Base-by-base conservation (phyloP, 1,139 yeast genomes). In the Sporopachydermia cereana region DNA sequence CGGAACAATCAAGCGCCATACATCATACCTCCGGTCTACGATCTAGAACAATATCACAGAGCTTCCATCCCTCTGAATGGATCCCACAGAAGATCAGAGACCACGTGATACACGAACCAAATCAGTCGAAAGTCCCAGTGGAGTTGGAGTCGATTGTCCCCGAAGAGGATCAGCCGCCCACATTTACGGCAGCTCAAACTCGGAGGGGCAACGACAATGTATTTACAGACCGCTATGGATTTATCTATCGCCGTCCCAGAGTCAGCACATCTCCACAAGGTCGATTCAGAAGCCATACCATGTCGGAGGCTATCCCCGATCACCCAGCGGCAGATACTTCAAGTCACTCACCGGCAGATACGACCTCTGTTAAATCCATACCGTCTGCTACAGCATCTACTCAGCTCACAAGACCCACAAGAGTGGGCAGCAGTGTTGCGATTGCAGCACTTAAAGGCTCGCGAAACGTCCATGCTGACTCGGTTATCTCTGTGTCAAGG, bases 211-310 rank as follows among this genome's bases (percentile, higher is more conserved):
- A 60, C 7, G 58, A 60, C 3, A 49, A 46, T 18, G 56, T 58
- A 0, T 53, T 59, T 30, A 67, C 76, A 4, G 80, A 75, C 52
- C 61, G 72, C 47, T 74, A 69, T 55, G 80, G 80, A 0, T 75
- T 75, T 54, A 62, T 74, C 27, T 65, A 66, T 41, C 52, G 49
- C 25, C 43, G 47, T 34, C 22, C 36, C 9, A 4, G 12, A 2
- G 9, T 34, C 5, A 21, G n/a, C 9, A 34, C 18, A 7, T 34
- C 39, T 7, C n/a, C n/a, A n/a, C 22, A 34, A 7, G 39, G 39
- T 7, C 39, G 39, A 34, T 21, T 34, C 22, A 16, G 39, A 34
- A 34, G 39, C 39, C 39, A 34, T 21, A 34, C 39, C 18, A 34
- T 34, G 39, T 34, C 39, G n/a, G 39, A 34, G 22, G n/a, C n/a